These are phyloP conservation scores for Acer negundo DNA, from an alignment of 345 rosid species.

Conservation along the genomic window DNA sequence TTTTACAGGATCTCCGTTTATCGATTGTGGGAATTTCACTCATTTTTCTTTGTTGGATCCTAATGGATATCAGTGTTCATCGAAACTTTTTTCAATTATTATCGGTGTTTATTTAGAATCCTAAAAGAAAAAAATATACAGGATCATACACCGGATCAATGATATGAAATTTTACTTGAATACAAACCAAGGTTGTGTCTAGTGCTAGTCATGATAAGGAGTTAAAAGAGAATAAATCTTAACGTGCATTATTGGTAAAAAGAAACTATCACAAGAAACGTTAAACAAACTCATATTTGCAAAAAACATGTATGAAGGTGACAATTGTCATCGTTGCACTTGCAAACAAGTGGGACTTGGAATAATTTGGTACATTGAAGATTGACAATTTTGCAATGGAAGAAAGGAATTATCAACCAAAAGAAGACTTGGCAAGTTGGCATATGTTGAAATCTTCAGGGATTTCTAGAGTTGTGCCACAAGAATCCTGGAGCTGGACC, in stretches of 20 bases:
- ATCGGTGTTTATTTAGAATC: no score
- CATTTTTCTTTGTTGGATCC: no score
- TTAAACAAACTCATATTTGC: neutral
- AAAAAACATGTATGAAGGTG: neutral
- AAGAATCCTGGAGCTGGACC: neutral
- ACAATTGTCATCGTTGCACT: neutral
- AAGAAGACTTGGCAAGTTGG: neutral
- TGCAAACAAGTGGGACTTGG: neutral
- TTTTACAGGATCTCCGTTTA: no score
- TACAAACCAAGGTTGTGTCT: neutral
- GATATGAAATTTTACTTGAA: neutral
- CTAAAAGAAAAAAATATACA: no score
- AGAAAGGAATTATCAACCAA: neutral
- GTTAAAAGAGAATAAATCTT: neutral
- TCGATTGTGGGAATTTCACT: no score
- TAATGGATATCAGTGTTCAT: no score
- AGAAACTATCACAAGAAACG: neutral
- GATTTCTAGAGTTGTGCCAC: neutral
- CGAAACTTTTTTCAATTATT: no score
- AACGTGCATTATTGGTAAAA: neutral
- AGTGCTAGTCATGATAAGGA: neutral
- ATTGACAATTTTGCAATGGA: neutral
- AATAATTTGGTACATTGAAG: constrained; percentile 5
- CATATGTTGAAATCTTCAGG: neutral
- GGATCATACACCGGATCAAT: no score